Conservation (phyloP, 768 basidiomycete genomes). For the Lyophyllum atratum region DNA sequence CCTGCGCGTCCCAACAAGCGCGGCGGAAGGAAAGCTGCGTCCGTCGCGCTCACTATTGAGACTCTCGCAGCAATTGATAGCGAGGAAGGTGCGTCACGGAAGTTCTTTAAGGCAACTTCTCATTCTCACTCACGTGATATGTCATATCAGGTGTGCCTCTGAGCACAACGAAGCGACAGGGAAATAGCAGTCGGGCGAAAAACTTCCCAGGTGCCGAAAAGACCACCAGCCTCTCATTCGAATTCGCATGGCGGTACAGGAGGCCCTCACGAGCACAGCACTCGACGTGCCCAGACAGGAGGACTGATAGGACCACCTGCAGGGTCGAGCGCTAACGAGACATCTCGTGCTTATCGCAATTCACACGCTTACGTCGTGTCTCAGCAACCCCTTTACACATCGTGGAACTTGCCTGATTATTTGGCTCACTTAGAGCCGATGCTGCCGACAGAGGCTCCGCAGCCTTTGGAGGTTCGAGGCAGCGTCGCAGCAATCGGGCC, state of each 20-base stretch:
- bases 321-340: constrained; percentile 43
- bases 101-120: neutral
- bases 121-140: constrained; percentile 17
- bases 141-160: constrained; percentile 6
- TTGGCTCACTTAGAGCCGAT: constrained; percentile 83
- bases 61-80: constrained; percentile 43
- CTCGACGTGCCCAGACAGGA: constrained; percentile 49
- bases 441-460: constrained; percentile 75
- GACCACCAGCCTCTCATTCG: constrained; percentile 35
- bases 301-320: constrained; percentile 37
- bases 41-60: constrained; percentile 28
- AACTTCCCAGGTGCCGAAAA: constrained; percentile 41
- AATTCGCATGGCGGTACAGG: constrained; percentile 28
- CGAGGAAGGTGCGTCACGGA: constrained; percentile 58
- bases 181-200: constrained; percentile 39
- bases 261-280: constrained; percentile 44
- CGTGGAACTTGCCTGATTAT: constrained; percentile 94
- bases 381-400: constrained; percentile 76
- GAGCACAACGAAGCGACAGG: constrained; percentile 35
- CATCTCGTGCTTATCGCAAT: constrained; percentile 71
- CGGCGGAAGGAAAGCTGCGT: constrained; percentile 42
- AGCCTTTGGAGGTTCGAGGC: constrained; percentile 70
- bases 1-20: constrained; percentile 42
- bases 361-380: constrained; percentile 80
- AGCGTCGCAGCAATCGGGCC: constrained; percentile 24